Base-by-base conservation (phyloP, 345 rosid genomes). In the Clarkia xantiana region DNA sequence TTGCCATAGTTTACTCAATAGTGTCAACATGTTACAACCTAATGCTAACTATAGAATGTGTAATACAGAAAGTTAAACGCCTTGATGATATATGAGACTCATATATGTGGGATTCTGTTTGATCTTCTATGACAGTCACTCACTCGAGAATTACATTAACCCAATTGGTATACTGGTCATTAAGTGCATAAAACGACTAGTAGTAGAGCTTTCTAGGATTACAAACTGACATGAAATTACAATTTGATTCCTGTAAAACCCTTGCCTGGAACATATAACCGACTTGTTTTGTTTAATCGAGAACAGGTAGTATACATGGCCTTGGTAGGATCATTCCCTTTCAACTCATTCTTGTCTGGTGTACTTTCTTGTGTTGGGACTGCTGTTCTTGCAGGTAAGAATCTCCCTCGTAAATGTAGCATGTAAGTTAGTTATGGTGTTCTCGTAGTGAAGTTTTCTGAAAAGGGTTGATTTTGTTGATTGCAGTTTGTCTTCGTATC, bases 311-410 rank as follows among this genome's bases (percentile, higher is more conserved):
- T 57, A 52, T 93, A 93, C 79, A 80, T 87, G 96, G 95, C 95
- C 58, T 9, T 78, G 56, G 99, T 87, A 51, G 96, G 99, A 61
- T 84, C 99, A 52, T 93, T 93, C 57, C 96, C 99, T 10, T 93
- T 93, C 78, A 93, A 93, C 68, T 91, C 98, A n/a, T 91, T 91
- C 68, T 82, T 91, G 11, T 93, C 94, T n/a, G 99, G 96, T 54
- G 76, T 93, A 38, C 99, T 93, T 70, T 93, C 99, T 59, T 87
- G 95, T 66, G 56, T 80, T 8, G 96, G 99, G 44, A 93, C 95
- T 4, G 95, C 99, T 6, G 95, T 93, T 54, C 99, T 93, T 61
- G 99, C 96, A 56, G 99, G 96, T 87, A 58, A 71, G 84, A 11
- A n/a, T 45, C 25, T 2, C 14, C 17, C 11, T 13, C 4, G 3